These are phyloP conservation scores for Tieghemiomyces parasiticus DNA, from an alignment of 192 early-diverging fungal genomes.

Conservation along the genomic window DNA sequence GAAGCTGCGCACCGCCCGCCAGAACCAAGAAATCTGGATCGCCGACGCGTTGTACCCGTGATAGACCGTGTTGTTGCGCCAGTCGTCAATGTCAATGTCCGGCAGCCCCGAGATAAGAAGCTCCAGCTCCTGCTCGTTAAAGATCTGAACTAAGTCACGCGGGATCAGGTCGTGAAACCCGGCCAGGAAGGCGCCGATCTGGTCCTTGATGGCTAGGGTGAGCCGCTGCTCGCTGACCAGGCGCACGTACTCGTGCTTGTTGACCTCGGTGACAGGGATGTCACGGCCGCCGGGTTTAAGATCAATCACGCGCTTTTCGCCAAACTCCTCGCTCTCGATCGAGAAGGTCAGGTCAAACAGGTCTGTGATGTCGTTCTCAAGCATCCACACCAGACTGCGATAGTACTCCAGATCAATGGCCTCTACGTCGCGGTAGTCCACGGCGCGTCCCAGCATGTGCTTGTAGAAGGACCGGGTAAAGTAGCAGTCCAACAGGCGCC, in stretches of 20 bases:
- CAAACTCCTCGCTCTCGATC: slow-evolving; percentile 89
- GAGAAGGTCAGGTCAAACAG: slow-evolving; percentile 91
- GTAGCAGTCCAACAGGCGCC: slow-evolving; percentile 84
- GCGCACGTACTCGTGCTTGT: slow-evolving; percentile 93
- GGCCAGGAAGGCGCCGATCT: slow-evolving; percentile 82
- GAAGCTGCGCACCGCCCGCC: slow-evolving; percentile 93
- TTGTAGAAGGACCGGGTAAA: slow-evolving; percentile 99
- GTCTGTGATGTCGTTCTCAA: slow-evolving; percentile 91
- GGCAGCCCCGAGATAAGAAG: slow-evolving; percentile 95
- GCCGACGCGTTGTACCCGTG: slow-evolving; percentile 73
- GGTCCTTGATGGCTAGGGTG: slow-evolving; percentile 81
- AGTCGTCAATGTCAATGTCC: slow-evolving; percentile 98
- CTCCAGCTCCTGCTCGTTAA: slow-evolving; percentile 98
- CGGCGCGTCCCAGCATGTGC: slow-evolving; percentile 77
- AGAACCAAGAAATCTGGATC: slow-evolving; percentile 96
- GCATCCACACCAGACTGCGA: slow-evolving; percentile 95
- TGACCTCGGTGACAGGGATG: slow-evolving; percentile 83
- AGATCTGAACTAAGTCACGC: slow-evolving; percentile 79
- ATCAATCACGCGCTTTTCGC: slow-evolving; percentile 68
- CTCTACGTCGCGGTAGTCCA: slow-evolving; percentile 96
- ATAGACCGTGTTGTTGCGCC: slow-evolving; percentile 98
- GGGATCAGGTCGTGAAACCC: slow-evolving; percentile 97
- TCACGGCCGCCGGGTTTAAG: slow-evolving; percentile 77
- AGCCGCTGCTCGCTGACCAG: slow-evolving; percentile 87
- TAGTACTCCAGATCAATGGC: slow-evolving; percentile 94